A percentile compares a stretch with the other conserved stretches of the same genome.
phyloP scores from a whole-genome alignment of 2,329 filamentous ascomycete species.

The Epichloe uncinata region DNA sequence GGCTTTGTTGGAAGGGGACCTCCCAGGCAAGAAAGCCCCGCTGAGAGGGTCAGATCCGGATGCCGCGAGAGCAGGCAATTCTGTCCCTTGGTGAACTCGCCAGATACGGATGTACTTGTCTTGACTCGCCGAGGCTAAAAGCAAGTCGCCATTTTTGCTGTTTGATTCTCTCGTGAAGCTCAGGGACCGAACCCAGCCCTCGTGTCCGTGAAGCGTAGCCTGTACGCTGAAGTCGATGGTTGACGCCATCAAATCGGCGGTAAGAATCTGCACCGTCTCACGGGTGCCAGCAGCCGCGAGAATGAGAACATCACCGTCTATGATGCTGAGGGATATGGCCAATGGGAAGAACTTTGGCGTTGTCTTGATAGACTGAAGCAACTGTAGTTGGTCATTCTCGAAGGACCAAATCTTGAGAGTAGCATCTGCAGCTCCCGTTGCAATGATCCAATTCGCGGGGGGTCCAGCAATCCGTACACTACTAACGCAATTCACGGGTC shows the following conservation, averaged over 20 bases:
- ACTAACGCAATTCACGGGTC: slow-evolving; percentile 58
- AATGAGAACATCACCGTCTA: slow-evolving; percentile 44
- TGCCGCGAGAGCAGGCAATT: slow-evolving; percentile 43
- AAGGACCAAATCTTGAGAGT: slow-evolving; percentile 59
- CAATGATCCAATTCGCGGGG: slow-evolving; percentile 35
- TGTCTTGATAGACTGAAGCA: slow-evolving; percentile 58
- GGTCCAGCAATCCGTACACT: slow-evolving; percentile 20
- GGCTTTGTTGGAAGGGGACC: slow-evolving; percentile 77
- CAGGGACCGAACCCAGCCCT: slow-evolving; percentile 86
- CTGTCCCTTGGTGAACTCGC: slow-evolving; percentile 63
- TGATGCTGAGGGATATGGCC: slow-evolving; percentile 51
- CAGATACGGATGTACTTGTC: slow-evolving; percentile 95
- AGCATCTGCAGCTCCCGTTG: slow-evolving; percentile 73
- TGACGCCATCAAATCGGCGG: slow-evolving; percentile 32
- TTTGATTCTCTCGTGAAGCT: slow-evolving; percentile 56
- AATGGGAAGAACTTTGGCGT: slow-evolving; percentile 73
- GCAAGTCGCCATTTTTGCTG: slow-evolving; percentile 46
- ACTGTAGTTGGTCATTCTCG: slow-evolving; percentile 29
- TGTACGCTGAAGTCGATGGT: slow-evolving; percentile 50
- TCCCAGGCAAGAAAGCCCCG: slow-evolving; percentile 49
- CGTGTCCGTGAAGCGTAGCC: slow-evolving; percentile 74
- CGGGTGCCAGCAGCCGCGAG: slow-evolving; percentile 80
- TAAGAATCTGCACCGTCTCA: slow-evolving; percentile 68
- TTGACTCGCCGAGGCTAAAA: slow-evolving; percentile 88
- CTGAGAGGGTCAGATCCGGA: slow-evolving; percentile 41